These are phyloP conservation scores for Plasmodium berghei DNA, from an alignment of 169 alveolate species.

Conservation along the genomic window DNA sequence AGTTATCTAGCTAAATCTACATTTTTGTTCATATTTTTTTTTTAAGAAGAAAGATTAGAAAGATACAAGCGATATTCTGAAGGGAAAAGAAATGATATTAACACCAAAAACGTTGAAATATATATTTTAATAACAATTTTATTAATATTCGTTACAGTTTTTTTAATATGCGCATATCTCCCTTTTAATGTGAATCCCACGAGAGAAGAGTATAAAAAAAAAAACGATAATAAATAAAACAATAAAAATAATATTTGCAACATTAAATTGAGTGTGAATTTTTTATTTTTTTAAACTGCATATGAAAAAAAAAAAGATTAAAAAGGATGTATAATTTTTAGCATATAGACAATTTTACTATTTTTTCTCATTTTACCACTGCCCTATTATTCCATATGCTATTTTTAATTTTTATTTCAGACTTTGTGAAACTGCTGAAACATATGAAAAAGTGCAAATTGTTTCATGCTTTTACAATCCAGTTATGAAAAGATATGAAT, in stretches of 20 bases:
- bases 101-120: conserved; percentile 15
- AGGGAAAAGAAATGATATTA: conserved; percentile 41
- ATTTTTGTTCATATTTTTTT: background rate
- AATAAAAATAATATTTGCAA: background rate
- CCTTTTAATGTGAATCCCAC: conserved; percentile 16
- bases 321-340: too few species aligned
- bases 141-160: conserved; percentile 18
- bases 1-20: background rate
- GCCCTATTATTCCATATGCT: too few species aligned
- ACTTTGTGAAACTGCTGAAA: conserved; percentile 14
- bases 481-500: conserved; percentile 48
- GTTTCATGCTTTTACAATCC: conserved; percentile 61
- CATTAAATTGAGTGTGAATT: background rate
- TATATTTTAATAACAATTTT: conserved; percentile 33
- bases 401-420: conserved; percentile 4
- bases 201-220: conserved; percentile 15
- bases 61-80: conserved; percentile 53
- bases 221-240: background rate
- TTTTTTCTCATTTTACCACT: too few species aligned
- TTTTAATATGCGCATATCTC: conserved; percentile 35
- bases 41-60: conserved; percentile 43
- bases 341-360: too few species aligned
- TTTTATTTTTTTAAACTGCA: too few species aligned
- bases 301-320: too few species aligned
- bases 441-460: conserved; percentile 7